Percentiles rank a stretch among this genome's conserved stretches.
These are phyloP conservation scores for Wickerhamiella kurtzmanii DNA, from an alignment of 805 yeast species.

Conservation along the genomic window DNA sequence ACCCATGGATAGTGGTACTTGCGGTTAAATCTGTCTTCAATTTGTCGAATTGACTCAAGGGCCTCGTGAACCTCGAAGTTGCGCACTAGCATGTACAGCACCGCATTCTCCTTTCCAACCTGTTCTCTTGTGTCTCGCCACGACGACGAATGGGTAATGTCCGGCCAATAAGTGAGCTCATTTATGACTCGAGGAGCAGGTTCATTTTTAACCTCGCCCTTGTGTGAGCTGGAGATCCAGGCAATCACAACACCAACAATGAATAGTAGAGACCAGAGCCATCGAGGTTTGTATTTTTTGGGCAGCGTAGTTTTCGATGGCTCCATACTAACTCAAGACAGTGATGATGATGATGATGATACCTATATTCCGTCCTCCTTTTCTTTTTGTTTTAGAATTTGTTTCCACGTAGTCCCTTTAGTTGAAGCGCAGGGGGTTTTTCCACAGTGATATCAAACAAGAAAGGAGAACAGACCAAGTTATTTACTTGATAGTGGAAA, in stretches of 20 bases:
- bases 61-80: conserved; percentile 70
- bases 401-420: no score
- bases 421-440: no score
- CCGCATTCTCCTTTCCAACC: conserved; percentile 61
- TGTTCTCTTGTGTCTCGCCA: conserved; percentile 22
- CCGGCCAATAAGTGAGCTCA: conserved; percentile 20
- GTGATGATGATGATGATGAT: background rate
- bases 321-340: no score
- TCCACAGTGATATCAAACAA: no score
- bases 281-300: background rate
- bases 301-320: background rate
- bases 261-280: background rate
- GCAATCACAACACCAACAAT: background rate
- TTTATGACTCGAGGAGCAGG: conserved; percentile 1
- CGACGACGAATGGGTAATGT: conserved; percentile 7
- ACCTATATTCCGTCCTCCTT: background rate
- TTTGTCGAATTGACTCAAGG: conserved; percentile 59
- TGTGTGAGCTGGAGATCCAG: background rate
- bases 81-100: conserved; percentile 74
- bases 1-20: conserved; percentile 88
- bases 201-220: no score
- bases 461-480: no score
- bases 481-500: no score
- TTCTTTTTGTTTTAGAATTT: no score
- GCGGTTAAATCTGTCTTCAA: conserved; percentile 81